Conservation (phyloP, 2,329 filamentous ascomycete species). For the Venturia pyrina region DNA sequence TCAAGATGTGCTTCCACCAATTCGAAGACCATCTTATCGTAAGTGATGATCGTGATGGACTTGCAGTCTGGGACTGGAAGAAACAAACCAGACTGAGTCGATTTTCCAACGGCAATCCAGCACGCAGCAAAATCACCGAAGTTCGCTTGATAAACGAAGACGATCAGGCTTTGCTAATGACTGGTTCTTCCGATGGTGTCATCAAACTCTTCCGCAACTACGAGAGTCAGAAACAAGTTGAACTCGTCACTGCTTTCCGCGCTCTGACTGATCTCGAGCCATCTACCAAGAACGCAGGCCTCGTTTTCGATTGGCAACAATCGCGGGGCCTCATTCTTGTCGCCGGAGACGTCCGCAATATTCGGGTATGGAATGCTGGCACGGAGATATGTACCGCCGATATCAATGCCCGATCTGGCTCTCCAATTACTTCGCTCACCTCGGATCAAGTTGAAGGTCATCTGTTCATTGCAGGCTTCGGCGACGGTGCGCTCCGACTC, state of each 20-base stretch:
- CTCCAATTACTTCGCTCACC: conserved; percentile 89
- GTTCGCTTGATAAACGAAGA: conserved; percentile 98
- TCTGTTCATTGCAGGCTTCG: conserved; percentile 91
- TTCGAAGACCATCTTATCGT: conserved; percentile 95
- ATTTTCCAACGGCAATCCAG: conserved; percentile 91
- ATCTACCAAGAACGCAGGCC: conserved; percentile 85
- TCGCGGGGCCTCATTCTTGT: conserved; percentile 93
- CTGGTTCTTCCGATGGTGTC: conserved; percentile 88
- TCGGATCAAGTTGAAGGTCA: conserved; percentile 97
- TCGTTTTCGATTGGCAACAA: conserved; percentile 98
- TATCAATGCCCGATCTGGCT: conserved; percentile 87
- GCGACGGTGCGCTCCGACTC: conserved; percentile 85
- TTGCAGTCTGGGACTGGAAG: conserved; percentile 89
- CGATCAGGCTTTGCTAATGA: conserved; percentile 89
- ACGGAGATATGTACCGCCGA: conserved; percentile 87
- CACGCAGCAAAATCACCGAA: conserved; percentile 85
- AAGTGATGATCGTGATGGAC: conserved; percentile 82
- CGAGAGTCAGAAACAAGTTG: conserved; percentile 63
- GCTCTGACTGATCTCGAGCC: conserved; percentile 89
- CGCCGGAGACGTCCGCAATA: conserved; percentile 89
- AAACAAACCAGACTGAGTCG: conserved; percentile 62
- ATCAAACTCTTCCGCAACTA: conserved; percentile 91
- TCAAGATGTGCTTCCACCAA: conserved; percentile 93
- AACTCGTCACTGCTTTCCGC: conserved; percentile 83
- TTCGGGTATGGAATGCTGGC: conserved; percentile 91